Percentiles rank a stretch among this genome's conserved stretches.
Evolutionary conservation across 2,329 filamentous ascomycete species (phyloP).

Genomic region (Cadophora sp.): DNA sequence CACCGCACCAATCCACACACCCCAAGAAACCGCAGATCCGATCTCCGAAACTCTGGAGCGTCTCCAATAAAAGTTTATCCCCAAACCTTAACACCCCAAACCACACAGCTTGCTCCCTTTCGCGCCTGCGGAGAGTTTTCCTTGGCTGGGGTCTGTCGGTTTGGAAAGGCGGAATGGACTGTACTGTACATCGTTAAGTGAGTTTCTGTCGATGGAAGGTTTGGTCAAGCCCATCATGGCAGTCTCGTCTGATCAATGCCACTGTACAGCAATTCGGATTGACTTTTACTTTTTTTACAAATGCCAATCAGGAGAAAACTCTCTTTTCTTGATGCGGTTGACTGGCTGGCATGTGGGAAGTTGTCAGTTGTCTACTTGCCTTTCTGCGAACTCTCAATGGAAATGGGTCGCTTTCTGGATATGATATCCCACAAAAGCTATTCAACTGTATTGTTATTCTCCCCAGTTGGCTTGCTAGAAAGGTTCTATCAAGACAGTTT

Average conservation of each 20-base stretch:
- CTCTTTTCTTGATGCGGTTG: neutral
- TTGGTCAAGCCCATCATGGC: too few relatives aligned
- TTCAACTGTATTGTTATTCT: too few relatives aligned
- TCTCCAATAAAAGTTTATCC: constrained; percentile 4
- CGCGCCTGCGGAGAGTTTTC: neutral
- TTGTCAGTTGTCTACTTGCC: neutral
- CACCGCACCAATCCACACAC: neutral
- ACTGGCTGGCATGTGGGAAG: neutral
- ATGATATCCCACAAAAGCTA: neutral
- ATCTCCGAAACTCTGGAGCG: neutral
- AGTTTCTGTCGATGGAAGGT: too few relatives aligned
- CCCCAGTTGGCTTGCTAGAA: too few relatives aligned
- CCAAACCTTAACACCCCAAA: neutral
- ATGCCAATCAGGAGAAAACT: too few relatives aligned
- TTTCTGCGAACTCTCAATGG: neutral
- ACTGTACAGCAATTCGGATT: too few relatives aligned
- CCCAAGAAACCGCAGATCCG: neutral
- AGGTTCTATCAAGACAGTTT: too few relatives aligned
- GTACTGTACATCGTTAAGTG: neutral
- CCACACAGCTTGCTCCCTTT: neutral
- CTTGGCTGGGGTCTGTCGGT: neutral
- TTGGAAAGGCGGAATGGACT: too few relatives aligned
- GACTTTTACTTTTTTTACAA: too few relatives aligned
- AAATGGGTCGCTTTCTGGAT: neutral
- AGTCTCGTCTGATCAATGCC: neutral